Evolutionary conservation across 805 yeast species (phyloP).

Genomic region (Saccharomycopsis schoenii): DNA sequence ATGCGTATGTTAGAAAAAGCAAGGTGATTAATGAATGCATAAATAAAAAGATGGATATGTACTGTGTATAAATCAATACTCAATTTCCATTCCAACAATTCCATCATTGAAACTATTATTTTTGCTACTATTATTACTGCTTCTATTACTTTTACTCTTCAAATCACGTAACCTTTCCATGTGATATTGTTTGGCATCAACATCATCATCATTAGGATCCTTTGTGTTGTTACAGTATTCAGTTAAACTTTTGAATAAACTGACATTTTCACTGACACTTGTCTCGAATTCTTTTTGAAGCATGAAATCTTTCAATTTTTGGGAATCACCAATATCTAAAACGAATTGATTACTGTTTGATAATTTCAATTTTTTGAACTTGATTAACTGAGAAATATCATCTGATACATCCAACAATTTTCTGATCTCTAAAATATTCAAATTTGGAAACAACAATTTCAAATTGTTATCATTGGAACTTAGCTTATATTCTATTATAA

Average conservation of each 20-base stretch:
- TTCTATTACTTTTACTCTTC: background rate
- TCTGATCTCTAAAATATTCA: conserved; percentile 71
- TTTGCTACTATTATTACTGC: background rate
- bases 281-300: background rate
- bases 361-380: background rate
- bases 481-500: background rate
- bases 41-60: background rate
- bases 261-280: background rate
- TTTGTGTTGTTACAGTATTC: background rate
- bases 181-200: background rate
- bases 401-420: conserved; percentile 23
- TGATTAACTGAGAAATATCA: background rate
- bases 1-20: background rate
- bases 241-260: background rate
- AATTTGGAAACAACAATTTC: conserved; percentile 37
- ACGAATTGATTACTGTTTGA: background rate
- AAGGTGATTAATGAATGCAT: background rate
- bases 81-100: background rate
- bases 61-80: background rate
- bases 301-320: background rate
- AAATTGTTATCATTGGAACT: conserved; percentile 50
- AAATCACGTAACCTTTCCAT: background rate
- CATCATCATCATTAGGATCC: background rate
- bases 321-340: background rate
- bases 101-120: background rate